Base-by-base conservation (phyloP, 1,284 basidiomycete genomes). In the Trametes hirsuta region DNA sequence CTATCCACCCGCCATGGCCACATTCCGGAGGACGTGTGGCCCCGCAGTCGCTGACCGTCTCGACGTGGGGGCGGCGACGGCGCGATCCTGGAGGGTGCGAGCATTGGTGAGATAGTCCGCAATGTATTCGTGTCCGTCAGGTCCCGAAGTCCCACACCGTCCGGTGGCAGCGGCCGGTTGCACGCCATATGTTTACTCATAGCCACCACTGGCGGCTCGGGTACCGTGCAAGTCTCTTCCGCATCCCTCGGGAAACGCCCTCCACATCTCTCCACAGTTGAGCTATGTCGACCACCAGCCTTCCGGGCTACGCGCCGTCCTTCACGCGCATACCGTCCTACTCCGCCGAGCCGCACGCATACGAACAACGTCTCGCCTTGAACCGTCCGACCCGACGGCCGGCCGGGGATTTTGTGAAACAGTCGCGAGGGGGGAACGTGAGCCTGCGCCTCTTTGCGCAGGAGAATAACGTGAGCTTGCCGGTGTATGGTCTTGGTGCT, bases 341-440 rank as follows among this genome's bases (percentile, higher is more conserved):
- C 63, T 69, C 74, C 14, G 71, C 71, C 18, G 82, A 85, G 64
- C 86, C 86, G 0, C 79, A 78, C 34, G 69, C 77, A 22, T 71
- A 80, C 57, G 87, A 90, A 69, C 81, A 80, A 58, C 80, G 81
- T 9, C 71, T 85, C 34, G 79, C 79, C n/a, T 79, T 79, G 39
- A 78, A 79, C 34, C 66, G 75, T 40, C 74, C 66, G 11, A 50
- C 57, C 8, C 61, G 74, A 12, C 72, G 76, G 14, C 73, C 82
- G 34, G 76, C 78, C 10, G 80, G 80, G 9, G 78, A 79, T 55
- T 88, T 87, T 65, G 76, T 85, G 53, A 91, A 90, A 71, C 81
- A 83, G 59, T 82, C 84, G 5, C 86, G 79, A 68, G 78, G 74
- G 50, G 84, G 86, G 4, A 79, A 77, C 37, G 71, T 83, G 36